These are phyloP conservation scores for Eucommia ulmoides DNA, from an alignment of 257 asterid species.

Conservation along the genomic window DNA sequence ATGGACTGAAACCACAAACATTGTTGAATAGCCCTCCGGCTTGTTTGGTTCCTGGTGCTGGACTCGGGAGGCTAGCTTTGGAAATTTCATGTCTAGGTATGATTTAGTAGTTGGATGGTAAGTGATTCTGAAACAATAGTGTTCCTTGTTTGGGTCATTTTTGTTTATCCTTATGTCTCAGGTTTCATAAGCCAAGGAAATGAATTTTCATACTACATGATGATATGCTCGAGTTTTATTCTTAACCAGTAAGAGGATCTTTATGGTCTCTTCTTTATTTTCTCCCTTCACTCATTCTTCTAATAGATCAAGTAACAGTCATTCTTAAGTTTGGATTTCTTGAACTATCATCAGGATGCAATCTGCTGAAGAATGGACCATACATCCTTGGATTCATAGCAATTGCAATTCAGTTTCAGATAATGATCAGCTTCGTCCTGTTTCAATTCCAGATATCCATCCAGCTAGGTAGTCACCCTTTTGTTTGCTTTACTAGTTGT, in stretches of 20 bases:
- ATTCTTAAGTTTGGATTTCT: constrained; percentile 14
- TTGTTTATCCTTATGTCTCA: constrained; percentile 15
- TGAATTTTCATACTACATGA: constrained; percentile 98
- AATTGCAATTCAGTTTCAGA: constrained; percentile 88
- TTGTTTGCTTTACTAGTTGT: no score
- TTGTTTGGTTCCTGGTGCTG: constrained; percentile 98
- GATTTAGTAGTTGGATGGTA: constrained; percentile 12
- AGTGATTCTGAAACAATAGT: constrained; percentile 3
- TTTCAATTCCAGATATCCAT: constrained; percentile 81
- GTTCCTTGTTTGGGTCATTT: constrained; percentile 7
- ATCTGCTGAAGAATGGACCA: constrained; percentile 75
- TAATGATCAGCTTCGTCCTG: constrained; percentile 83
- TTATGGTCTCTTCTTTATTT: constrained; percentile 1
- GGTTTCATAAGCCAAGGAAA: constrained; percentile 96
- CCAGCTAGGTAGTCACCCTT: constrained; percentile 70
- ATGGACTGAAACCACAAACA: constrained; percentile 13
- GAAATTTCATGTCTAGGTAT: constrained; percentile 88
- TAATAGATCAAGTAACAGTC: not conserved
- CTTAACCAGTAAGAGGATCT: constrained; percentile 60
- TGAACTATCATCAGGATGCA: constrained; percentile 31
- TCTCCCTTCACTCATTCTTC: not conserved
- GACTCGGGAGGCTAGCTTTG: constrained; percentile 95
- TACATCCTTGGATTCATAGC: constrained; percentile 97
- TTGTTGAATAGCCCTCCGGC: constrained; percentile 62
- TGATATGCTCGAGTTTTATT: constrained; percentile 97